A percentile compares a stretch with the other conserved stretches of the same genome.
Evolutionary conservation across 176 grass and related monocot species (phyloP).

Genomic region (Zea luxurians): DNA sequence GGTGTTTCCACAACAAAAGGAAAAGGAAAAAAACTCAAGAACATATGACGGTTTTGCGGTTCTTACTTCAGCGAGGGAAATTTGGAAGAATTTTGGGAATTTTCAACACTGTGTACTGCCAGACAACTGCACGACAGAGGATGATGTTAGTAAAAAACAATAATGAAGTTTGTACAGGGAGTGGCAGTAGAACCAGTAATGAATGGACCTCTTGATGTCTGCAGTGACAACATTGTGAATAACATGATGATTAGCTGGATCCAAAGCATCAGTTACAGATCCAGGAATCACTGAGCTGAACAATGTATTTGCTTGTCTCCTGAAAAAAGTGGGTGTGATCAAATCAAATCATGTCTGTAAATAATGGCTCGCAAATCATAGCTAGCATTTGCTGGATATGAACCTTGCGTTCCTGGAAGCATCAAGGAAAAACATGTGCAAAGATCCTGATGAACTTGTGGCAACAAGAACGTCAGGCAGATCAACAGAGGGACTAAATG

Average conservation of each 20-base stretch:
- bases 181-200: constrained; percentile 18
- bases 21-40: background rate
- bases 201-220: constrained; percentile 69
- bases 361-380: background rate
- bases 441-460: constrained; percentile 94
- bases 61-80: constrained; percentile 66
- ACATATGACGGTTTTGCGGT: background rate
- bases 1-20: background rate
- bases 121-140: constrained; percentile 54
- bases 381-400: constrained; percentile 8
- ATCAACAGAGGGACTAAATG: constrained; percentile 71
- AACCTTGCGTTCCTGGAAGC: constrained; percentile 75
- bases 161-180: constrained; percentile 1
- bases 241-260: constrained; percentile 91
- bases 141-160: constrained; percentile 35
- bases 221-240: constrained; percentile 71
- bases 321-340: constrained; percentile 36
- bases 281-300: constrained; percentile 82
- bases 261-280: constrained; percentile 74
- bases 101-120: constrained; percentile 54
- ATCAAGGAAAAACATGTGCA: constrained; percentile 91
- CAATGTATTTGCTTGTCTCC: constrained; percentile 64
- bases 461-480: constrained; percentile 76
- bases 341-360: constrained; percentile 21
- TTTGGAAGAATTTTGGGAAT: constrained; percentile 60